phyloP scores from a whole-genome alignment of 2,329 filamentous ascomycete genomes.

The Dissoconium aciculare region DNA sequence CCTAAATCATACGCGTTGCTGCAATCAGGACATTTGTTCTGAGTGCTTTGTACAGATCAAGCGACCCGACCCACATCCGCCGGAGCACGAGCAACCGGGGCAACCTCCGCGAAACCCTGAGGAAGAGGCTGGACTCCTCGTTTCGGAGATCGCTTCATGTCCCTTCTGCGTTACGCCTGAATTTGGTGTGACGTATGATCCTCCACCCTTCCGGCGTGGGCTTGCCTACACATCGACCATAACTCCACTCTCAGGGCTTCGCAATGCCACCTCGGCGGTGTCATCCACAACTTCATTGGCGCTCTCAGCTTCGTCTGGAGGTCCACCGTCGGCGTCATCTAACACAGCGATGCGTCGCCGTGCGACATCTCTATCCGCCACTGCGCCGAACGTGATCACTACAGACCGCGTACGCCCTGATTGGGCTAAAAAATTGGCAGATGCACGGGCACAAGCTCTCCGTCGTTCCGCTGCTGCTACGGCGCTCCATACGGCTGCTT shows the following conservation, averaged over 20 bases:
- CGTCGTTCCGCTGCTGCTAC: conserved; percentile 83
- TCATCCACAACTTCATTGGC: conserved; percentile 67
- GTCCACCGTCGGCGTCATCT: conserved; percentile 24
- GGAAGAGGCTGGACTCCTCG: conserved; percentile 48
- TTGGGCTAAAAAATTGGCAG: conserved; percentile 78
- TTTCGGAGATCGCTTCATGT: conserved; percentile 82
- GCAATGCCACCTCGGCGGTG: conserved; percentile 50
- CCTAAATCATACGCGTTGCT: conserved; percentile 86
- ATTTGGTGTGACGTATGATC: conserved; percentile 88
- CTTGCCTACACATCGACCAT: conserved; percentile 50
- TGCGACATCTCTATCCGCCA: conserved; percentile 62
- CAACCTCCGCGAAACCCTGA: conserved; percentile 22
- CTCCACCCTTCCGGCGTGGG: conserved; percentile 76
- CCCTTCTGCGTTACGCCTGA: conserved; percentile 92
- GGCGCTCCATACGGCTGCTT: conserved; percentile 85
- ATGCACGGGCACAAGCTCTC: conserved; percentile 71
- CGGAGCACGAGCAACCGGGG: conserved; percentile 43
- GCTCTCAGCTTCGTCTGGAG: conserved; percentile 37
- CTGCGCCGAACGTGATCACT: conserved; percentile 71
- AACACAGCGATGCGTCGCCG: conserved; percentile 40
- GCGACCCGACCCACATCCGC: conserved; percentile 75
- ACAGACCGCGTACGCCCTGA: conserved; percentile 87
- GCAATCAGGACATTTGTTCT: conserved; percentile 90
- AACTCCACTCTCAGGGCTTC: conserved; percentile 25
- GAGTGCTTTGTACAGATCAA: conserved; percentile 99